phyloP scores from a whole-genome alignment of 805 yeast genomes.

The Wickerhamiella dianesei region DNA sequence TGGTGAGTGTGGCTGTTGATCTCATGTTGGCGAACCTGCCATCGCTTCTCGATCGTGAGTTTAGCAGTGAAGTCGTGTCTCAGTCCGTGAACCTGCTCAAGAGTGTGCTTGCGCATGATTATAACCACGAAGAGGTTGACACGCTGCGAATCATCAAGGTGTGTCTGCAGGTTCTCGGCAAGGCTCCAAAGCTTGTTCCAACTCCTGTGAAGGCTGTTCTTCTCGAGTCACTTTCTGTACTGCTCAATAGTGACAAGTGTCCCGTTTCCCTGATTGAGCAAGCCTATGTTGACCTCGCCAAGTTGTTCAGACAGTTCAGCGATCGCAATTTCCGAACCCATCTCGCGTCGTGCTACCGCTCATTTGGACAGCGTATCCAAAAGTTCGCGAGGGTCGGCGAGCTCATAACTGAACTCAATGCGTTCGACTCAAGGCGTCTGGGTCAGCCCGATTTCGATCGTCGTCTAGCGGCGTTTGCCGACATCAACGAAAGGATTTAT shows the following conservation, averaged over 20 bases:
- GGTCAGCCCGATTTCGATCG: constrained; percentile 70
- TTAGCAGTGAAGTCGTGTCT: constrained; percentile 8
- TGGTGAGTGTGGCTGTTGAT: neutral
- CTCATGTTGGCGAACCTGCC: constrained; percentile 19
- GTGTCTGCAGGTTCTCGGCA: constrained; percentile 46
- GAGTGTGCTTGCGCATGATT: constrained; percentile 39
- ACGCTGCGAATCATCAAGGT: constrained; percentile 45
- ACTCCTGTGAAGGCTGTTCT: constrained; percentile 42
- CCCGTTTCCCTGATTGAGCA: constrained; percentile 11
- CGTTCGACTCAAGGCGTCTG: constrained; percentile 47
- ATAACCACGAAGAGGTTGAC: constrained; percentile 39
- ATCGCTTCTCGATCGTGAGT: constrained; percentile 8
- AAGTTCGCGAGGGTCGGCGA: constrained; percentile 34
- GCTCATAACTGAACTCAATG: constrained; percentile 52
- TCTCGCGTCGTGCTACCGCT: constrained; percentile 44
- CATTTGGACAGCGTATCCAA: constrained; percentile 41
- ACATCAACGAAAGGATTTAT: constrained; percentile 45
- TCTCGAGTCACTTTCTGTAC: constrained; percentile 40
- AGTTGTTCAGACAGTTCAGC: constrained; percentile 42
- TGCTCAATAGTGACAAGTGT: constrained; percentile 31
- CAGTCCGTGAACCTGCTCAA: constrained; percentile 16
- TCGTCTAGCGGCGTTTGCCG: constrained; percentile 53
- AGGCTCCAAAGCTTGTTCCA: constrained; percentile 40
- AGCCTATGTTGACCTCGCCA: constrained; percentile 37
- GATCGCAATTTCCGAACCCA: constrained; percentile 51